Evolutionary conservation across 805 yeast genomes (phyloP).

Genomic region (Metschnikowia bowlesiae): DNA sequence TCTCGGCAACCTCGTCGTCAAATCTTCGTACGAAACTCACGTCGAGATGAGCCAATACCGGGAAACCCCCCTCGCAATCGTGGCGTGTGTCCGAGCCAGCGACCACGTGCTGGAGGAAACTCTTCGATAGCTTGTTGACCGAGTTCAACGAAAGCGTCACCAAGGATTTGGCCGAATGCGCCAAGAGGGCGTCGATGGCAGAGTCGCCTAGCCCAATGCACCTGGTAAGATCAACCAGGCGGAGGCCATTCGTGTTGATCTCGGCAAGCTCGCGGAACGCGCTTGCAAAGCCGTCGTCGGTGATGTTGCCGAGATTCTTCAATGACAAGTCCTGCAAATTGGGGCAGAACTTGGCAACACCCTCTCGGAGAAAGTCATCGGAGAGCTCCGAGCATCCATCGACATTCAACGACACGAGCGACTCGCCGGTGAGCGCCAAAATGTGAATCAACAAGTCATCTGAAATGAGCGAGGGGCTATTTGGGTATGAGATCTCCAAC

Average conservation of each 20-base stretch:
- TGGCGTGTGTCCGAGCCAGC: slow-evolving; percentile 11
- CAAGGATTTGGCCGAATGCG: slow-evolving; percentile 61
- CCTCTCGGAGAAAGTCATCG: slow-evolving; percentile 55
- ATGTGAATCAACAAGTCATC: slow-evolving; percentile 65
- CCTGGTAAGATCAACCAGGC: slow-evolving; percentile 56
- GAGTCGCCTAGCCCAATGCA: slow-evolving; percentile 63
- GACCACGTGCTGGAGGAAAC: slow-evolving; percentile 40
- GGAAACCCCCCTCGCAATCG: slow-evolving; percentile 32
- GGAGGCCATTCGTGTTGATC: slow-evolving; percentile 51
- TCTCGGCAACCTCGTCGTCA: slow-evolving; percentile 62
- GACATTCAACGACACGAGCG: slow-evolving; percentile 52
- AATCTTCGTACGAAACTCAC: slow-evolving; percentile 75
- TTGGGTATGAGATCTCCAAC: slow-evolving; percentile 67
- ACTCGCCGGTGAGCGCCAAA: slow-evolving; percentile 57
- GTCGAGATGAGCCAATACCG: slow-evolving; percentile 65
- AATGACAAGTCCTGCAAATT: slow-evolving; percentile 57
- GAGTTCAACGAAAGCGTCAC: slow-evolving; percentile 74
- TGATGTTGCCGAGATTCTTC: slow-evolving; percentile 54
- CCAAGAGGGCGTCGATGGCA: slow-evolving; percentile 54
- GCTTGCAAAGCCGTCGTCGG: slow-evolving; percentile 60
- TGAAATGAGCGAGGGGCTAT: slow-evolving; percentile 56
- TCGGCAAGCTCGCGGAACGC: slow-evolving; percentile 54
- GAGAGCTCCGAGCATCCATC: slow-evolving; percentile 75
- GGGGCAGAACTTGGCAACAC: slow-evolving; percentile 54
- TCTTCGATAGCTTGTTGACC: slow-evolving; percentile 49